Evolutionary conservation across 208 protist species (phyloP), one percentile per base, ranked within the genome.

Genomic region (Leptomonas pyrrhocoris): DNA sequence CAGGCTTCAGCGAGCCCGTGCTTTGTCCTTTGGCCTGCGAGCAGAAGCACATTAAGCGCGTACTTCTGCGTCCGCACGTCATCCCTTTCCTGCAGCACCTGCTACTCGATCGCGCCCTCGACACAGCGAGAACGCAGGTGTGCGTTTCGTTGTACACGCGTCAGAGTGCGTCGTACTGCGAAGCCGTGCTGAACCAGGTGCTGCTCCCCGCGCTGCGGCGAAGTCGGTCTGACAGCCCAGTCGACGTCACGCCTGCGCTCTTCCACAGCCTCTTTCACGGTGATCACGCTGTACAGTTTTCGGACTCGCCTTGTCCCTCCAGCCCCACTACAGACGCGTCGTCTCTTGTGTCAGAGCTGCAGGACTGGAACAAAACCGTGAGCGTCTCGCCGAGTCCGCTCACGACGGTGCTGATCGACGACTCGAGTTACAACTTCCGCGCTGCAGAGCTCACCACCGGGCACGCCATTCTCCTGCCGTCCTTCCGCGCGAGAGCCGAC

Each of bases 331-430:
- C 21, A 4, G 18, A 9, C 49, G 45, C 16, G 51, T 57, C 16
- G 8, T 46, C 43, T 54, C 40, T n/a, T 16, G 42, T 12, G 45
- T 16, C 12, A 25, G 54, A 4, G 56, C 23, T 11, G 50, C 13
- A 8, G 9, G 55, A 69, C 18, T 81, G 81, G 66, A 36, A 34
- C 50, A 92, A 89, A 62, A 72, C 74, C 4, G 31, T 89, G 6
- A 13, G 58, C 21, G 75, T 86, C 18, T 43, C 59, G 0, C 54
- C 60, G 2, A 43, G 27, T 19, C 81, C 87, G 25, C 65, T 78
- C 23, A 82, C 84, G 11, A 79, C 84, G 57, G 28, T 92, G 30
- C 79, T 92, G 3, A 31, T 89, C n/a, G 87, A 92, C 65, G 81
- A 89, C 50, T 78, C 36, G 16, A 59, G 45, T 18, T 62, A 21